Percentiles rank a stretch among this genome's conserved stretches.
Evolutionary conservation across 768 basidiomycete genomes (phyloP).

Genomic region (Suillus brevipes): DNA sequence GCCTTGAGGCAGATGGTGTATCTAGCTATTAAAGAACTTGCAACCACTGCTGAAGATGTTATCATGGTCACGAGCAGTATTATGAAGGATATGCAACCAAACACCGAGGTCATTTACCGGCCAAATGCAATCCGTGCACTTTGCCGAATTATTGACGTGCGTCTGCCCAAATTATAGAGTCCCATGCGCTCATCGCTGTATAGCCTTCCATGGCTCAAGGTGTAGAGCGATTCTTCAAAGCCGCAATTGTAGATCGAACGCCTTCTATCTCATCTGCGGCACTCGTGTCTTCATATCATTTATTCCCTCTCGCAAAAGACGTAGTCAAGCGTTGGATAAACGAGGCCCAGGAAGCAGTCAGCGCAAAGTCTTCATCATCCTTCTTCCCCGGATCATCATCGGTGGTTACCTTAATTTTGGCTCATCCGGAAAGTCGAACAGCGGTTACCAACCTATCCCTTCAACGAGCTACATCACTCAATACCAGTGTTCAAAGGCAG

Average conservation of each 20-base stretch:
- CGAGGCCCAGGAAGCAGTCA: slow-evolving; percentile 96
- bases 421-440: slow-evolving; percentile 48
- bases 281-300: slow-evolving; percentile 94
- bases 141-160: slow-evolving; percentile 94
- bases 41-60: slow-evolving; percentile 94
- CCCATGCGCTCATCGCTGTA: slow-evolving; percentile 29
- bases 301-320: slow-evolving; percentile 90
- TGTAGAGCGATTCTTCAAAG: slow-evolving; percentile 98
- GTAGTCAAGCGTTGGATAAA: slow-evolving; percentile 99
- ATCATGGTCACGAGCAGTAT: slow-evolving; percentile 99
- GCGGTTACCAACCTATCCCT: slow-evolving; percentile 73
- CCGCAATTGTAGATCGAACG: slow-evolving; percentile 96
- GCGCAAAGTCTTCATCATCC: slow-evolving; percentile 74
- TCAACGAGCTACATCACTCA: slow-evolving; percentile 93
- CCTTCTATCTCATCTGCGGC: slow-evolving; percentile 95
- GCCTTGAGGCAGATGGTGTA: slow-evolving; percentile 98
- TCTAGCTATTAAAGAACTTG: slow-evolving; percentile 96
- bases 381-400: slow-evolving; percentile 59
- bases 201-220: slow-evolving; percentile 99
- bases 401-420: slow-evolving; percentile 74
- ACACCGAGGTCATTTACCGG: slow-evolving; percentile 96
- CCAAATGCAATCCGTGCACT: slow-evolving; percentile 97
- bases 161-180: slow-evolving; percentile 42
- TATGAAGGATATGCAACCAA: slow-evolving; percentile 99
- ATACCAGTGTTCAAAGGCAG: slow-evolving; percentile 92